Percentiles rank a stretch among this genome's conserved stretches.
phyloP scores from a whole-genome alignment of 257 asterid species.

The Forsythia suspensa region DNA sequence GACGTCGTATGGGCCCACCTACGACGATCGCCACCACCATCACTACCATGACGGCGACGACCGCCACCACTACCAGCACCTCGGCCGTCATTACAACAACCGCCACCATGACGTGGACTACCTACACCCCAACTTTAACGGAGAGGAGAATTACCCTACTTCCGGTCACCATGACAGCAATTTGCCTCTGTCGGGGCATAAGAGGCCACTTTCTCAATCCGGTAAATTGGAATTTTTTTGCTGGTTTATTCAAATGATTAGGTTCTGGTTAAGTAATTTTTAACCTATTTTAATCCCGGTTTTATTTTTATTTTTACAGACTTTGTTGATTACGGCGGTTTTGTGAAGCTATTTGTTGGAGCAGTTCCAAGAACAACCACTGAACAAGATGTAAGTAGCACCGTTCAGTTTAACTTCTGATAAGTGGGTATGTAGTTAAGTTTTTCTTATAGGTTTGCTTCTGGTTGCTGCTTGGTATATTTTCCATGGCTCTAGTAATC shows the following conservation, averaged over 20 bases:
- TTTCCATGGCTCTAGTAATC: neutral
- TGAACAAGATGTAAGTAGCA: conserved; percentile 63
- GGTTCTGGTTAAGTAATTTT: neutral
- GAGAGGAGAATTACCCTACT: conserved; percentile 32
- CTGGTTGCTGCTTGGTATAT: neutral
- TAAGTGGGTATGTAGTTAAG: neutral
- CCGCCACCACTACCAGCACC: conserved; percentile 18
- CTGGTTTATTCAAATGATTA: neutral
- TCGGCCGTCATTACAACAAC: conserved; percentile 25
- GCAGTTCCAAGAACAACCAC: conserved; percentile 63
- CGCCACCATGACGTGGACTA: neutral
- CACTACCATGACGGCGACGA: conserved; percentile 14
- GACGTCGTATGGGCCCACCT: conserved; percentile 34
- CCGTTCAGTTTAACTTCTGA: neutral
- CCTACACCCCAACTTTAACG: conserved; percentile 23
- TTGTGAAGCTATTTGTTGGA: conserved; percentile 71
- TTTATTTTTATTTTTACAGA: conserved; percentile 28
- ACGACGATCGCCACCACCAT: conserved; percentile 26
- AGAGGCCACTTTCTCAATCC: conserved; percentile 38
- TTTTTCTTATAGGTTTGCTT: neutral
- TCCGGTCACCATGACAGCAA: conserved; percentile 21
- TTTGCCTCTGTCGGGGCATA: conserved; percentile 39
- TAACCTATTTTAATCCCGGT: neutral
- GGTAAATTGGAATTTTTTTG: conserved; percentile 20
- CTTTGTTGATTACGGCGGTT: conserved; percentile 25